Evolutionary conservation across 106 monocot genomes (phyloP).

Genomic region (Allium sativum): DNA sequence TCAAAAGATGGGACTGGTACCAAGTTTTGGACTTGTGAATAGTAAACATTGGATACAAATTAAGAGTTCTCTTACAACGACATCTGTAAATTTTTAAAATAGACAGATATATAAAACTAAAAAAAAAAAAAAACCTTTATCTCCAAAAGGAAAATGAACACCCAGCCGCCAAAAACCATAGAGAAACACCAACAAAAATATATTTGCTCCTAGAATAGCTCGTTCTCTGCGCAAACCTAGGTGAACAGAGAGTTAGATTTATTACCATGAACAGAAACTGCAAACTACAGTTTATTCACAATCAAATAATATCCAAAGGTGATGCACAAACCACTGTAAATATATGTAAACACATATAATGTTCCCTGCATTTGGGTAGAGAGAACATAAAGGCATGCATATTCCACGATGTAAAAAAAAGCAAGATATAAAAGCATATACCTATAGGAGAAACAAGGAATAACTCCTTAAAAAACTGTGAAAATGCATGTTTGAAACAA

Average conservation of each 20-base stretch:
- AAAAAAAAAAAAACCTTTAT: conserved; percentile 57
- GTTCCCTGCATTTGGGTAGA: neutral
- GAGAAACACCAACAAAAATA: conserved; percentile 76
- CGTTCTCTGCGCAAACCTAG: conserved; percentile 78
- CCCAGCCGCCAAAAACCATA: conserved; percentile 98
- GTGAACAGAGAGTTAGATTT: conserved; percentile 15
- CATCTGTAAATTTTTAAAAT: no score
- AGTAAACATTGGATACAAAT: no score
- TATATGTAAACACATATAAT: neutral
- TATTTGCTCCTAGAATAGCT: conserved; percentile 62
- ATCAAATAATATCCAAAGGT: neutral
- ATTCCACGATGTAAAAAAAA: neutral
- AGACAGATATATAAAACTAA: no score
- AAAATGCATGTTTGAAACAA: no score
- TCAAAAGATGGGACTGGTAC: no score
- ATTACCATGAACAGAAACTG: neutral
- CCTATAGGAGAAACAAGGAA: no score
- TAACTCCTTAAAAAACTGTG: no score
- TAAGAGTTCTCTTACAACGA: no score
- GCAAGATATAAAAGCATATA: neutral
- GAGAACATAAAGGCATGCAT: neutral
- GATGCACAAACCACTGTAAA: neutral
- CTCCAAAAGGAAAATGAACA: conserved; percentile 89
- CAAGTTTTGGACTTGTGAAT: no score
- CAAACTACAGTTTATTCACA: neutral